Conservation (phyloP, 495 filamentous ascomycete genomes). For the Aspergillus heteromorphus region DNA sequence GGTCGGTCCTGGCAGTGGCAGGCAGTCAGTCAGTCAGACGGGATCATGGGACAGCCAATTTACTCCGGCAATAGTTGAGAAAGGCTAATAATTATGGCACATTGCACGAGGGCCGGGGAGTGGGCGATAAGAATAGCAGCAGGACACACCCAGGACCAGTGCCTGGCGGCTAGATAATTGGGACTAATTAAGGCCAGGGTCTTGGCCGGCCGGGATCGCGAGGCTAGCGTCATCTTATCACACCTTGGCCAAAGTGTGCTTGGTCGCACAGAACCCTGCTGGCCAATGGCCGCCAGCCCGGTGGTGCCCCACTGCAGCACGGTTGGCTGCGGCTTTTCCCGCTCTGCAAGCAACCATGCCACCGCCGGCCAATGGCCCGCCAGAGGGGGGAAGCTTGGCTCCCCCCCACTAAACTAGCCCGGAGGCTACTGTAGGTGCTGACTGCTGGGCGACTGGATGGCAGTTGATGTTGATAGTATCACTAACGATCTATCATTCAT, state of each 20-base stretch:
- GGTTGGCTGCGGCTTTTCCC: constrained; percentile 20
- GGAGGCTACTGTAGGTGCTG: constrained; percentile 3
- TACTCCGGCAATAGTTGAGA: background rate
- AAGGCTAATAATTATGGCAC: constrained; percentile 12
- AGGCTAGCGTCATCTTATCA: constrained; percentile 10
- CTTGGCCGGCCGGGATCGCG: background rate
- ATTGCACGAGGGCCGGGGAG: background rate
- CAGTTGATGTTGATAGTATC: too few species aligned
- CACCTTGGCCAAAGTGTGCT: constrained; percentile 9
- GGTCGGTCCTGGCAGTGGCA: constrained; percentile 9
- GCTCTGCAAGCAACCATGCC: constrained; percentile 12
- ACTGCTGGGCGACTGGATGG: background rate
- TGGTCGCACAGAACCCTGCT: background rate
- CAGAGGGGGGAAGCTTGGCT: constrained; percentile 22
- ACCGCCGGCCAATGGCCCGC: constrained; percentile 1
- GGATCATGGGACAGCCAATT: background rate
- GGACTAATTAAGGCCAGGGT: constrained; percentile 25
- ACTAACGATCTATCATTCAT: too few species aligned
- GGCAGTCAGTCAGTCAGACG: too few species aligned
- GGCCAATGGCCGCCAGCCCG: constrained; percentile 1
- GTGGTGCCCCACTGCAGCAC: constrained; percentile 1
- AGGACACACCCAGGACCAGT: constrained; percentile 1
- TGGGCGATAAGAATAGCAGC: background rate
- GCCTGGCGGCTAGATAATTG: constrained; percentile 25
- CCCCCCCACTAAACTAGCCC: constrained; percentile 15